Evolutionary conservation across 495 filamentous ascomycete species (phyloP), one percentile per base, ranked within the genome.

Genomic region (Viridothelium virens): DNA sequence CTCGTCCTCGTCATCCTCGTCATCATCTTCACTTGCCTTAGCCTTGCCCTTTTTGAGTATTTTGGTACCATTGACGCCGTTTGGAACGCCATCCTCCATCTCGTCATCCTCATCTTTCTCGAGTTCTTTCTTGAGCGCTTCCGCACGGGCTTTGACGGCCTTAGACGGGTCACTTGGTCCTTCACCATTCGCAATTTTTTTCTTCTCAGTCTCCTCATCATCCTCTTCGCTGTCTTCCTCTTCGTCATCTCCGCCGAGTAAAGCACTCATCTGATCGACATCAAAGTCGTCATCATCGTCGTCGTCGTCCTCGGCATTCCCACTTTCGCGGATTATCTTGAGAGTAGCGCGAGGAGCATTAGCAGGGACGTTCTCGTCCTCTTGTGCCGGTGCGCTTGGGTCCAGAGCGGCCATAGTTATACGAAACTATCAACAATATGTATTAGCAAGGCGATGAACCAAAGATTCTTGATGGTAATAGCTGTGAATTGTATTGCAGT

Each of bases 391-490:
- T 68, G 89, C 89, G 71, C 85, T 89, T 41, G 94, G 94, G 75
- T 99, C 92, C 72, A 99, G 87, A 71, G 94, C 94, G 71, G 95
- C 94, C 94, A 99, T 99, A 72, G 91, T 97, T 70, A 99, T 88
- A 72, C 90, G 92, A 80, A 96, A 91, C 92, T 96, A 70, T 14
- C 33, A 6, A 59, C 2, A 33, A 18, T 11, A 34, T 31, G 36
- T 34, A 36, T 59, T 36, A 59, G 18, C 7, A 39, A 36, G n/a
- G 41, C 41, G 6, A 44, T 37, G 65, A 47, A 64, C 67, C 39
- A 75, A 66, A 73, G 61, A 71, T 64, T 61, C 18, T 25, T 44
- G 31, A 34, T 6, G 5, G 36, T 36, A 33, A 59, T 9, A 10
- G 31, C 5, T 6, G 36, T 36, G 1, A 18, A 6, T 34, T 14